phyloP scores from a whole-genome alignment of 306 rosid genomes.

The Quercus glauca region DNA sequence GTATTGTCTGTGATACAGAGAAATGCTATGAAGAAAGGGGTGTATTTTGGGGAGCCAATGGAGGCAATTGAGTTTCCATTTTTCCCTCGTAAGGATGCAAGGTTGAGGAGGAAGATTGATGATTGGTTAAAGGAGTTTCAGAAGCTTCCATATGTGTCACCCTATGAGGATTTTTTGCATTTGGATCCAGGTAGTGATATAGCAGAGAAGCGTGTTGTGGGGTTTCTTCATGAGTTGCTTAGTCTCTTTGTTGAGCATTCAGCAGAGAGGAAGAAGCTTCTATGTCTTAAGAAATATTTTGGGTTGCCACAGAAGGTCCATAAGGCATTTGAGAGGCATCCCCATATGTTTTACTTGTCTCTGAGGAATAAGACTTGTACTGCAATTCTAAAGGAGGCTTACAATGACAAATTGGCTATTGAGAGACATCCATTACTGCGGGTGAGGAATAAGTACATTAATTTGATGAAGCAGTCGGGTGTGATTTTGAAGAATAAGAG shows the following conservation, averaged over 20 bases:
- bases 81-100: conserved; percentile 73
- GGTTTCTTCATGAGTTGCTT: conserved; percentile 78
- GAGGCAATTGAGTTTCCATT: conserved; percentile 65
- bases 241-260: conserved; percentile 83
- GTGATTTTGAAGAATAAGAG: conserved; percentile 59
- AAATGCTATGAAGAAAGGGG: conserved; percentile 56
- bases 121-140: conserved; percentile 76
- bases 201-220: conserved; percentile 78
- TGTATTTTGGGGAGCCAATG: conserved; percentile 44
- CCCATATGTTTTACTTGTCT: conserved; percentile 73
- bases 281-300: conserved; percentile 69
- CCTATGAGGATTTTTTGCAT: conserved; percentile 58
- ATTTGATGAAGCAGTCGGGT: conserved; percentile 61
- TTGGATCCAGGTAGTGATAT: conserved; percentile 59
- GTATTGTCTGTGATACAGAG: conserved; percentile 59
- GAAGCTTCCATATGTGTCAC: conserved; percentile 81
- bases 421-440: conserved; percentile 63
- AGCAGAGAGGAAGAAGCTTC: conserved; percentile 73
- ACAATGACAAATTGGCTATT: conserved; percentile 42
- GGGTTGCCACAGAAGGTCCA: conserved; percentile 90
- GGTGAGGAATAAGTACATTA: conserved; percentile 68
- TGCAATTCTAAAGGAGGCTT: conserved; percentile 79
- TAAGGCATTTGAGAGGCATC: conserved; percentile 85
- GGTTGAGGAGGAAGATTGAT: conserved; percentile 75
- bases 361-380: conserved; percentile 74